Conservation (phyloP, 75 land plant genomes). For the Pinus taeda region DNA sequence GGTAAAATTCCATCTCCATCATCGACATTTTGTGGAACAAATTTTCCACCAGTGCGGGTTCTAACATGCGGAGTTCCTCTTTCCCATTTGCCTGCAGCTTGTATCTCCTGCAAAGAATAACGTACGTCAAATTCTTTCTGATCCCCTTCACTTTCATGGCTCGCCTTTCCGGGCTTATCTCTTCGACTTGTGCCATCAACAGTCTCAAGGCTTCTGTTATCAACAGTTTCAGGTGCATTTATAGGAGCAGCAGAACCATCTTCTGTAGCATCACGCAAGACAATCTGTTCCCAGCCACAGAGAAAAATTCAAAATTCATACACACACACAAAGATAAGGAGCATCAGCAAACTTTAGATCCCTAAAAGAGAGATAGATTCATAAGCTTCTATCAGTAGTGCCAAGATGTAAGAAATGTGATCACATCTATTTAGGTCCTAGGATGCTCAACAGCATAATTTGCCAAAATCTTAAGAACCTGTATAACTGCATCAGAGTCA, state of each 20-base stretch:
- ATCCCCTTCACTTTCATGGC: not conserved
- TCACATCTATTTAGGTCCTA: not conserved
- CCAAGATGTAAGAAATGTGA: not conserved
- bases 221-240: not conserved
- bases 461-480: constrained; percentile 16
- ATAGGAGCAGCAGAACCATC: constrained; percentile 7
- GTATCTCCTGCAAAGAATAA: not conserved
- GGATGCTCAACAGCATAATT: not conserved
- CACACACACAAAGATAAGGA: not conserved
- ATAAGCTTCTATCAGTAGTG: not conserved
- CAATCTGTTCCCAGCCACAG: constrained; percentile 5
- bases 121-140: not conserved
- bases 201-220: not conserved
- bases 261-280: constrained; percentile 17
- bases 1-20: not conserved
- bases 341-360: not conserved
- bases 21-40: not conserved
- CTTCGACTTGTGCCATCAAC: not conserved
- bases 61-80: not conserved
- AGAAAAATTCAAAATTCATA: not conserved
- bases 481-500: constrained; percentile 70
- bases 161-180: not conserved
- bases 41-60: not conserved
- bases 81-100: not conserved
- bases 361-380: too few relatives aligned